Base-by-base conservation (phyloP, 257 asterid genomes). In the Lantana camara region DNA sequence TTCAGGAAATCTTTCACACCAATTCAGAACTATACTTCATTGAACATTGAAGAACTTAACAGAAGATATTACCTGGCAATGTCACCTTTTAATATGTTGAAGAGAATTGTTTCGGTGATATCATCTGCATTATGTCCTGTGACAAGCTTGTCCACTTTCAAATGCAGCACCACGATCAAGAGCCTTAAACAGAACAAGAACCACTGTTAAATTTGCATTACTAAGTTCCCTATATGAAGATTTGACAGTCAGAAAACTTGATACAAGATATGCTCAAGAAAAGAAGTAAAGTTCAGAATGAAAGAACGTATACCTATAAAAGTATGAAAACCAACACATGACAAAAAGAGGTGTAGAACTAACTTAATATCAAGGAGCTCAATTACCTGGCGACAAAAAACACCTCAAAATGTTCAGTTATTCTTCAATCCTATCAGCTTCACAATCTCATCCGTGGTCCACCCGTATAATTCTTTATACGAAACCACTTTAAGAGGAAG, bases 361-460 rank as follows among this genome's bases (percentile, higher is more conserved):
- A 27, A 63, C 41, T 34, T 23, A 54, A 50, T 8, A 64, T 55
- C 2, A 9, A 44, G 48, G 16, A 69, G 27, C 15, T 19, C 22
- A 4, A 37, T 59, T 87, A 93, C 99, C 97, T 93, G 99, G 66
- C 99, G 99, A 49, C 99, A 93, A 24, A 93, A 93, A 76, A 93
- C 97, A 64, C 99, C 99, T 73, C 99, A 93, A 72, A 93, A 93
- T 9, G 99, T 93, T 83, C 99, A 93, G 74, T 93, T 93, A 75
- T 93, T 93, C 87, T 90, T 93, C 82, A 93, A 67, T 22, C 97
- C 99, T 53, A 93, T 93, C 68, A 82, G 82, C 91, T 93, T 90
- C 74, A 90, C 99, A 60, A 93, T 93, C 76, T 93, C 99, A 79
- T 93, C 99, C 99, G 90, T 93, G 52, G 99, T 93, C 99, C 99